Evolutionary conservation across 1,284 basidiomycete species (phyloP), one percentile per base, ranked within the genome.

Genomic region (Mycena citricolor): DNA sequence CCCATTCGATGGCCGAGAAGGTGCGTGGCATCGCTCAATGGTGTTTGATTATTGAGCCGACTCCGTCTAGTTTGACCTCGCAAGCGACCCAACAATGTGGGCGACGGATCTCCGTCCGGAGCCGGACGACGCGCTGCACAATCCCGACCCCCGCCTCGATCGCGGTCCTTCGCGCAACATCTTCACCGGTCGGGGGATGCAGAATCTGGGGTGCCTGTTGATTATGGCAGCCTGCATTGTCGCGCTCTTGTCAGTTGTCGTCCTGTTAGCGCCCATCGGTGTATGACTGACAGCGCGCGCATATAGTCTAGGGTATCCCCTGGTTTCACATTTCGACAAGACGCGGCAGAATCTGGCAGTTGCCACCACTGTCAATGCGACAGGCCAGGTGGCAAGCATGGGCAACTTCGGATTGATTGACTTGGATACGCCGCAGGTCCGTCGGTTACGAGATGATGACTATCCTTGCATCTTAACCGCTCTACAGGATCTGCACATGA

Each of bases 261-360:
- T 28, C 42, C 16, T 39, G 16, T 46, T 34, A 17, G 13, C 14
- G 22, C 11, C 12, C 8, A 6, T 17, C 14, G 4, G n/a, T 39
- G 5, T 29, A 6, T n/a, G 2, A 28, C 52, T 21, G 49, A 28
- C n/a, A 25, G 16, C 34, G 35, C 50, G 29, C 16, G 29, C n/a
- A 14, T 33, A 14, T 45, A 86, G 83, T 57, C 86, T 81, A 14
- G 90, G 86, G 19, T 94, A 89, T 59, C 92, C 91, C 11, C 66
- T 94, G 44, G 74, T 88, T 55, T 73, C 77, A 4, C 84, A 81
- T 59, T 81, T 87, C 56, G 78, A 74, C 3, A 64, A 66, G 30
- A 64, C 68, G 16, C 51, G 57, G 12, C 67, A 67, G 22, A 77
- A 77, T 1, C 72, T 62, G 1, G 60, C 73, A 5, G 82, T 81